These are phyloP conservation scores for Lactarius evosmus DNA, from an alignment of 768 basidiomycete species.

Conservation along the genomic window DNA sequence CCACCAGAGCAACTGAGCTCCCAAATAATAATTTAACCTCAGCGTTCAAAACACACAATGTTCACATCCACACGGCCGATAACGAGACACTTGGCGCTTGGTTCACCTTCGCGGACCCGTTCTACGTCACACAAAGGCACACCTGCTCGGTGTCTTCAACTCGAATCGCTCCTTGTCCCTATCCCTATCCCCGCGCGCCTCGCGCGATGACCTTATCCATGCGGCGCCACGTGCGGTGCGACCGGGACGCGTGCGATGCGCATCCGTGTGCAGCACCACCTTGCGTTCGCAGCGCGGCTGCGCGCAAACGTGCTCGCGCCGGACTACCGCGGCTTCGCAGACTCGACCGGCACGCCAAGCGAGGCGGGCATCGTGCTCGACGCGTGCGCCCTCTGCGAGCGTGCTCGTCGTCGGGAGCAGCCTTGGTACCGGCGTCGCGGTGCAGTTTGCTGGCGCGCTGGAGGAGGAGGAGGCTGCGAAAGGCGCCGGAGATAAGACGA, in stretches of 20 bases:
- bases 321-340: slow-evolving; percentile 92
- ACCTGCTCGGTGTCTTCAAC: slow-evolving; percentile 41
- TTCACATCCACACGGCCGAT: slow-evolving; percentile 69
- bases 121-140: slow-evolving; percentile 39
- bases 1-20: not conserved
- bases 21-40: not conserved
- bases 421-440: slow-evolving; percentile 78
- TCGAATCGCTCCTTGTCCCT: slow-evolving; percentile 30
- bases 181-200: not conserved
- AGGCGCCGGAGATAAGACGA: slow-evolving; percentile 12
- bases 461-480: too few species aligned
- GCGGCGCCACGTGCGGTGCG: slow-evolving; percentile 68
- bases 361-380: slow-evolving; percentile 72
- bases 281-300: slow-evolving; percentile 60
- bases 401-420: slow-evolving; percentile 83
- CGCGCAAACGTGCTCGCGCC: slow-evolving; percentile 76
- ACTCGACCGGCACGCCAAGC: slow-evolving; percentile 76
- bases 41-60: slow-evolving; percentile 60
- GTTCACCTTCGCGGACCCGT: slow-evolving; percentile 71
- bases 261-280: slow-evolving; percentile 64
- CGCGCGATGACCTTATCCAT: slow-evolving; percentile 42
- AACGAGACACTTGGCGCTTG: slow-evolving; percentile 83
- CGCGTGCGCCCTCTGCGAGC: slow-evolving; percentile 54
- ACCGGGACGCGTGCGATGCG: slow-evolving; percentile 73
- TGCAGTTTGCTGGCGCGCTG: slow-evolving; percentile 42